Base-by-base conservation (phyloP, 352 stramenopile genomes). In the Phytophthora agathidicida region DNA sequence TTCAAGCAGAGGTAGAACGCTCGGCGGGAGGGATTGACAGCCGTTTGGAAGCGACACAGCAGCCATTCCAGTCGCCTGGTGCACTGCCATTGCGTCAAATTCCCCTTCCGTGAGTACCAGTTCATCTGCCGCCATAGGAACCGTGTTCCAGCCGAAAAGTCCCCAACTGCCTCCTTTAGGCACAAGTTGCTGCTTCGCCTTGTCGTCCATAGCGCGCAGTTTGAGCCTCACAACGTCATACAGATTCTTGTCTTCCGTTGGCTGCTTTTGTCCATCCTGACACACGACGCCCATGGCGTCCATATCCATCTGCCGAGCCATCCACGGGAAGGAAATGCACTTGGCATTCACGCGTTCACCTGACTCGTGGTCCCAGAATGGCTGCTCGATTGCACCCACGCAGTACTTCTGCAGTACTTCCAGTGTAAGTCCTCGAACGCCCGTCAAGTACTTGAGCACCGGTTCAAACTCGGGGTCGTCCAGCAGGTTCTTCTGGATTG, bases 71-170 rank as follows among this genome's bases (percentile, higher is more conserved):
- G 93, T 98, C 1, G 93, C 96, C 71, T 99, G 97, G 71, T 98
- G 89, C 8, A 99, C 97, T 10, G 97, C 95, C 93, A 99, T 98
- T 32, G 95, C 96, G 57, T 98, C 94, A 50, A 97, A 98, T 70
- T 99, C 96, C 23, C 96, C 96, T 73, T 99, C 97, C 0, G 97
- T 99, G 23, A 99, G 58, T 24, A 99, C 93, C 27, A 99, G 76
- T 66, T 96, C 79, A 2, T 89, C 87, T 0, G 85, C 87, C 31
- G 93, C 60, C 8, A 76, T 57, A 13, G 91, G 84, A 20, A 99
- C 82, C 0, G 96, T 99, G 73, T 99, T 98, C 89, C 94, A 99
- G n/a, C 98, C 98, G 77, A 99, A 99, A 17, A 99, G 80, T 1
- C 98, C 98, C 89, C 96, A 99, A 49, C 93, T 97, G 24, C 97